Conservation (phyloP, 768 basidiomycete genomes). For the Myochromella boudieri region DNA sequence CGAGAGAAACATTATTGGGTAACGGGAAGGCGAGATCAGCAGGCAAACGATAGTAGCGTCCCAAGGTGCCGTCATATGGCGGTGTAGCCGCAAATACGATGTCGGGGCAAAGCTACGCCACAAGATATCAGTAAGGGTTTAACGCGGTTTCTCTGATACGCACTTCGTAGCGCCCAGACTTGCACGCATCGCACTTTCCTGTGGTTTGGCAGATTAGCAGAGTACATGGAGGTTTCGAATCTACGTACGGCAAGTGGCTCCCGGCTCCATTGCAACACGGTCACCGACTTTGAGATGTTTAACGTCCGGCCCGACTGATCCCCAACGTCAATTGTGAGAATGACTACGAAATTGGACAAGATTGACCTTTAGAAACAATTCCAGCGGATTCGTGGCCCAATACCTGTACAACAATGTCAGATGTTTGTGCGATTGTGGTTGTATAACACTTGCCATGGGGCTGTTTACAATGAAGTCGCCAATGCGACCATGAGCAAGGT, state of each 20-base stretch:
- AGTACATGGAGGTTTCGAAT: conserved; percentile 4
- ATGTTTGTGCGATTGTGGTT: neutral
- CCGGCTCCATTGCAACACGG: conserved; percentile 90
- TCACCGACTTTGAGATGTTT: conserved; percentile 79
- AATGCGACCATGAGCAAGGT: conserved; percentile 74
- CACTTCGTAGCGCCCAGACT: conserved; percentile 82
- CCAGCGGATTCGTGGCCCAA: conserved; percentile 95
- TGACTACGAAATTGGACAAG: neutral
- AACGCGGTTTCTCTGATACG: conserved; percentile 11
- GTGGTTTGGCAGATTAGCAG: conserved; percentile 2
- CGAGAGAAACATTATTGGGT: conserved; percentile 80
- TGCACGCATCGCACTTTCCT: conserved; percentile 78
- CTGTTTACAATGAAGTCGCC: conserved; percentile 77
- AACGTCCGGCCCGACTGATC: conserved; percentile 73
- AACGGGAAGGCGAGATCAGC: conserved; percentile 83
- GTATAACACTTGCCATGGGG: conserved; percentile 62
- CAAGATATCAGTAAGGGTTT: neutral
- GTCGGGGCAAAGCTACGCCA: conserved; percentile 72
- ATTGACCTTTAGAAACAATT: conserved; percentile 62
- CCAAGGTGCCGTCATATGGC: conserved; percentile 88
- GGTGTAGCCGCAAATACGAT: conserved; percentile 93
- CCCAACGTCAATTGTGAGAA: neutral
- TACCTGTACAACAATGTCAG: conserved; percentile 73
- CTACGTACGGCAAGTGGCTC: conserved; percentile 70
- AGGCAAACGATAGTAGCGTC: conserved; percentile 83